phyloP scores from a whole-genome alignment of 2,329 filamentous ascomycete genomes.

The Diplocarpon mali region DNA sequence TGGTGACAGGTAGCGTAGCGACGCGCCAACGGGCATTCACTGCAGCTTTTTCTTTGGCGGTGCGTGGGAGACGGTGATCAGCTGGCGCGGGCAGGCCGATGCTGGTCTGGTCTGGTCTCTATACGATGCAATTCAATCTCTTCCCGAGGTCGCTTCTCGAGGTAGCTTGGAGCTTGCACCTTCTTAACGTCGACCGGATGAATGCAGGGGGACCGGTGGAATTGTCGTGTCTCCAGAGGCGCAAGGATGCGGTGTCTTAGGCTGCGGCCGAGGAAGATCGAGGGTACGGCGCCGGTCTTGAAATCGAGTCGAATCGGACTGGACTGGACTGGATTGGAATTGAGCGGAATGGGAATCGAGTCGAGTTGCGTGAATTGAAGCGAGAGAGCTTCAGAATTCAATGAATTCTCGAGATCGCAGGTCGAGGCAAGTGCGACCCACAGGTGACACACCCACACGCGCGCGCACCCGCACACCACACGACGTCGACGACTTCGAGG shows the following conservation, averaged over 20 bases:
- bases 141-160: neutral
- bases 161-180: constrained; percentile 11
- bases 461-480: too few species aligned
- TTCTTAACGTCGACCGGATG: constrained; percentile 3
- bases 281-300: too few species aligned
- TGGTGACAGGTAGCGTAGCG: too few species aligned
- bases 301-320: too few species aligned
- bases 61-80: too few species aligned
- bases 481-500: too few species aligned
- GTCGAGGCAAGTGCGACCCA: neutral
- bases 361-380: constrained; percentile 3
- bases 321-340: neutral
- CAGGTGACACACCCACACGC: neutral
- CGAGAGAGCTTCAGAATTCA: constrained; percentile 2
- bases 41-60: too few species aligned
- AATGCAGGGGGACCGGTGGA: constrained; percentile 4
- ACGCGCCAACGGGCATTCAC: too few species aligned
- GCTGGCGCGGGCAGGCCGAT: too few species aligned
- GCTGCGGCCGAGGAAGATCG: constrained; percentile 8
- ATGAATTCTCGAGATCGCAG: neutral
- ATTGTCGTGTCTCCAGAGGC: neutral
- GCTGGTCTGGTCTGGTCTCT: too few species aligned
- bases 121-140: too few species aligned
- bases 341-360: constrained; percentile 6
- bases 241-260: constrained; percentile 16